phyloP scores from a whole-genome alignment of 2,329 filamentous ascomycete genomes.

The Penicillium sp. region DNA sequence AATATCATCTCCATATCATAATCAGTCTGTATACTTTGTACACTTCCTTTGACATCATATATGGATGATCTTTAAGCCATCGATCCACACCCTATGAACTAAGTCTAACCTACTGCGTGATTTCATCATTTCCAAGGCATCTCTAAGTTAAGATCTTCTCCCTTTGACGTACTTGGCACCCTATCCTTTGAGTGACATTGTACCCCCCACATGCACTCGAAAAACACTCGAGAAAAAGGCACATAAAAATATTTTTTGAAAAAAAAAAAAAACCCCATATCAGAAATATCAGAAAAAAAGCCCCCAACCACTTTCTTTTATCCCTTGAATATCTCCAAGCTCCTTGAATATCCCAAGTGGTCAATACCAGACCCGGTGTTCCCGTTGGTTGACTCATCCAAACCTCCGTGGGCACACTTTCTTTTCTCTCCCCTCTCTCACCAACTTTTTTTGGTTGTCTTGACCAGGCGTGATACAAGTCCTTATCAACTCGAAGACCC shows the following conservation, averaged over 20 bases:
- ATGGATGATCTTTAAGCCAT: slow-evolving; percentile 9
- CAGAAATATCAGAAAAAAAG: no score
- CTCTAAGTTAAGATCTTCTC: not conserved
- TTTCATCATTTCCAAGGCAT: slow-evolving; percentile 5
- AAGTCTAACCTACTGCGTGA: not conserved
- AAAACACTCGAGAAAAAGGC: no score
- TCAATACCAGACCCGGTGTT: slow-evolving; percentile 10
- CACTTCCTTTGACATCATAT: slow-evolving; percentile 8
- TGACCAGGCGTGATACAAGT: not conserved
- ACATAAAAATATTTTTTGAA: not conserved
- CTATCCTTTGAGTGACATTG: not conserved
- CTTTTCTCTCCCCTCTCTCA: slow-evolving; percentile 13
- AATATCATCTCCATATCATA: not conserved
- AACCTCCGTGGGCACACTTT: slow-evolving; percentile 15
- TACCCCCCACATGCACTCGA: not conserved
- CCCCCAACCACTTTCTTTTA: not conserved
- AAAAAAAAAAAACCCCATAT: not conserved
- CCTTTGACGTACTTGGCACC: not conserved
- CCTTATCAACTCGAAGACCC: not conserved
- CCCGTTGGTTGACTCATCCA: slow-evolving; percentile 21
- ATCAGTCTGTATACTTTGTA: not conserved
- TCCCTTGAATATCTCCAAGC: not conserved
- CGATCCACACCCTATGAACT: slow-evolving; percentile 8
- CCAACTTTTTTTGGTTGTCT: slow-evolving; percentile 1
- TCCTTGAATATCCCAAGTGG: not conserved